Evolutionary conservation across 148 eudicot genomes (phyloP).

Genomic region (Silene latifolia): DNA sequence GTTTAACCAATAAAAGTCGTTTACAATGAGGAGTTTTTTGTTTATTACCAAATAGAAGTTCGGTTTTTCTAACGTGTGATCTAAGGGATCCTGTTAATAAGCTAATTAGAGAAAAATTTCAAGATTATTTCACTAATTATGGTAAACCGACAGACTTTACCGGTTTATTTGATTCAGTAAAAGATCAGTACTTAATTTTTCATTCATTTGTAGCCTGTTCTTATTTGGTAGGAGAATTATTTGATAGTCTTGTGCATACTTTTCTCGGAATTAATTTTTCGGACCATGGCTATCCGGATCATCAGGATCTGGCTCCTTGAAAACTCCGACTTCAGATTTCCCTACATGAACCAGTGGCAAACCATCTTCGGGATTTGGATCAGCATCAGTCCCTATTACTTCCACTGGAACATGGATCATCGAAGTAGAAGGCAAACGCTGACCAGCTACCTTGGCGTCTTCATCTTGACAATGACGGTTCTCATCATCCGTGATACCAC

Average conservation of each 20-base stretch:
- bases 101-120: too few relatives aligned
- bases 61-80: too few relatives aligned
- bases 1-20: too few relatives aligned
- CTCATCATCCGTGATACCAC: neutral
- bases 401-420: neutral
- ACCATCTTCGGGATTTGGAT: neutral
- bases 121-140: too few relatives aligned
- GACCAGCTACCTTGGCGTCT: neutral
- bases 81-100: too few relatives aligned
- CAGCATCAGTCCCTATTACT: neutral
- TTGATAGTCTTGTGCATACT: too few relatives aligned
- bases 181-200: neutral
- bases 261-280: neutral
- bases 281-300: neutral
- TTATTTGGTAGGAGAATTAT: too few relatives aligned
- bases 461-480: conserved; percentile 7
- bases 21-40: neutral
- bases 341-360: neutral
- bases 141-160: too few relatives aligned
- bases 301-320: conserved; percentile 9
- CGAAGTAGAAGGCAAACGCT: neutral
- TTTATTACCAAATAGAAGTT: neutral
- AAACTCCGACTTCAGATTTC: neutral
- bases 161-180: neutral
- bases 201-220: too few relatives aligned